Evolutionary conservation across 148 eudicot genomes (phyloP).

Genomic region (Arctostaphylos glauca): DNA sequence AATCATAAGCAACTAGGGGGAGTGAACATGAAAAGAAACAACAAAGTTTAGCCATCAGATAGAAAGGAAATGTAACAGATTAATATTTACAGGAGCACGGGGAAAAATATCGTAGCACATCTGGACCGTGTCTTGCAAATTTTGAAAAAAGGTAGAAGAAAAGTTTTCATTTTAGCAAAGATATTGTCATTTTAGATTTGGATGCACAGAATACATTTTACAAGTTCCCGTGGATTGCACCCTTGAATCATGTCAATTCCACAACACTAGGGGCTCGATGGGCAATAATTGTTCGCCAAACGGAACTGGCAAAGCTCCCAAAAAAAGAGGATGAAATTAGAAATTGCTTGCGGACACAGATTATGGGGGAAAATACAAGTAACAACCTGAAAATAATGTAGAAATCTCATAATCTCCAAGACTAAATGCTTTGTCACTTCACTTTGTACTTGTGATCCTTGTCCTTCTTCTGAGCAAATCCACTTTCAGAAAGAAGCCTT

Average conservation of each 20-base stretch:
- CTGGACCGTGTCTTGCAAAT: neutral
- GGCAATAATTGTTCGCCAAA: neutral
- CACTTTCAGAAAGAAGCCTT: conserved; percentile 59
- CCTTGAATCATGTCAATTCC: conserved; percentile 7
- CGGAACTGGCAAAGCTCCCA: neutral
- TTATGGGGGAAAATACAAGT: neutral
- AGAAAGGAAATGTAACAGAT: neutral
- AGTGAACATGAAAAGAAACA: neutral
- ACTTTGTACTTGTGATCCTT: conserved; percentile 22
- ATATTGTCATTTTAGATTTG: neutral
- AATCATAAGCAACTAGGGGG: neutral
- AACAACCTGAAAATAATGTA: neutral
- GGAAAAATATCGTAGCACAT: neutral
- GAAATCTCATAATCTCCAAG: neutral
- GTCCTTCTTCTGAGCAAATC: conserved; percentile 38
- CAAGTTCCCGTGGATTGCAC: neutral
- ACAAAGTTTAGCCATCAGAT: neutral
- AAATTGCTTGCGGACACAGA: neutral
- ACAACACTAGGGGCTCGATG: neutral
- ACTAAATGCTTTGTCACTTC: neutral
- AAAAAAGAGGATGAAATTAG: neutral
- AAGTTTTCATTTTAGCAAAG: neutral
- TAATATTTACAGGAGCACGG: neutral
- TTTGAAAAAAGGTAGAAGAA: neutral
- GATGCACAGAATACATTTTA: neutral